Conservation (phyloP, 306 rosid species). For the Cucurbita argyrosperma region DNA sequence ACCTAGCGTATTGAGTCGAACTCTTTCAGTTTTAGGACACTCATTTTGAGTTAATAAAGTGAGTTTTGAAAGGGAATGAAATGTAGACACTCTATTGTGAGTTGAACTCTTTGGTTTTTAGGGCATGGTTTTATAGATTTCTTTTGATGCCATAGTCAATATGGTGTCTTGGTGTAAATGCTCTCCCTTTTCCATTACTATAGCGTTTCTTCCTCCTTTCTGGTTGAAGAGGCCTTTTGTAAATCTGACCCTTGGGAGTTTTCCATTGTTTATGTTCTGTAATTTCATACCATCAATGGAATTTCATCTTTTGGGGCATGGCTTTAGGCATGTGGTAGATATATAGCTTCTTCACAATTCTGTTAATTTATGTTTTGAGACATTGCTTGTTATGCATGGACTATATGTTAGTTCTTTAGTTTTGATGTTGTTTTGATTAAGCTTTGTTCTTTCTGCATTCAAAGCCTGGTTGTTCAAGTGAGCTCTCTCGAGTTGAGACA, state of each 20-base stretch:
- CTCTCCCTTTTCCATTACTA: neutral
- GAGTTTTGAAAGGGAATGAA: neutral
- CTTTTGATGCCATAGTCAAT: neutral
- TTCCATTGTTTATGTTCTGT: neutral
- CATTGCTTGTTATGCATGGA: neutral
- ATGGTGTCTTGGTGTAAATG: neutral
- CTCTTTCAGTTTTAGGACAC: neutral
- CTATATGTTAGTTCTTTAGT: neutral
- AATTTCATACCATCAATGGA: neutral
- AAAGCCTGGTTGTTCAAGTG: conserved; percentile 98
- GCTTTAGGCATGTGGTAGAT: neutral
- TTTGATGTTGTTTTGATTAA: conserved; percentile 2
- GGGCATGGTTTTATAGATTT: neutral
- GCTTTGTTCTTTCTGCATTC: conserved; percentile 13
- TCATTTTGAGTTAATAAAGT: neutral
- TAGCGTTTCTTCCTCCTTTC: neutral
- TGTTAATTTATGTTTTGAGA: neutral
- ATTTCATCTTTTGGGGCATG: neutral
- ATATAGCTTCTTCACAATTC: neutral
- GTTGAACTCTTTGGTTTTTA: neutral
- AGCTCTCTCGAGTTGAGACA: conserved; percentile 53
- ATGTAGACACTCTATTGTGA: neutral
- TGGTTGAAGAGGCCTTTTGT: neutral
- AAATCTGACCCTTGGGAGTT: neutral
- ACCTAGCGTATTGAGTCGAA: neutral